Base-by-base conservation (phyloP, 176 grass and related monocot species). In the Leersia perrieri region DNA sequence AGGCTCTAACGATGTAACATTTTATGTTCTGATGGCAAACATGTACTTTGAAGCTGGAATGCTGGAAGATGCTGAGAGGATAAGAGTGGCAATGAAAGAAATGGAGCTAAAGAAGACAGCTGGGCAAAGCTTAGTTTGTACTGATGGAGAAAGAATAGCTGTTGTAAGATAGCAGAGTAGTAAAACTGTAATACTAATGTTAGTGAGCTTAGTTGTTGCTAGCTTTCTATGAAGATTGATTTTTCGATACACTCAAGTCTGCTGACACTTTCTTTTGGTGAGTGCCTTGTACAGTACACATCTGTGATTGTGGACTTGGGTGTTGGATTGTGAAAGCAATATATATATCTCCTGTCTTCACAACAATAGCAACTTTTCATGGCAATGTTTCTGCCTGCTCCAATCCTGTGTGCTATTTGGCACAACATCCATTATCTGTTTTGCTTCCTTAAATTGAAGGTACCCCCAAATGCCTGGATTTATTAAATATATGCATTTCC, bases 1-100 rank as follows among this genome's bases (percentile, higher is more conserved):
- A 22, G 85, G 88, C 14, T 87, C 68, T 55, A 70, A 33, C 20
- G 77, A 90, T 63, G 77, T 72, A 20, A 93, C 55, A 1, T 76
- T 91, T 20, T 94, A 81, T 2, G 62, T 88, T 60, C 45, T 88
- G 53, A 88, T 91, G 89, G 80, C 86, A 20, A 91, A 88, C 62
- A 88, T 91, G 68, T 88, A 88, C 63, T 81, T 87, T 9, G 86
- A 91, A 77, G 78, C 77, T 47, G 86, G 86, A 74, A 75, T 88
- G 82, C 47, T 49, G n/a, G 73, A 85, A 82, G 77, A 91, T 58
- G 90, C 90, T 28, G 90, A 84, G 31, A 85, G 78, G 82, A 70
- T 74, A 57, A 88, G 90, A 65, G 63, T 4, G 5, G 22, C 53
- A 11, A 91, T 88, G 82, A 78, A 73, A 68, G 85, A 88, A 61